These are phyloP conservation scores for Colletotrichum tofieldiae DNA, from an alignment of 2,329 filamentous ascomycete genomes.

Conservation along the genomic window DNA sequence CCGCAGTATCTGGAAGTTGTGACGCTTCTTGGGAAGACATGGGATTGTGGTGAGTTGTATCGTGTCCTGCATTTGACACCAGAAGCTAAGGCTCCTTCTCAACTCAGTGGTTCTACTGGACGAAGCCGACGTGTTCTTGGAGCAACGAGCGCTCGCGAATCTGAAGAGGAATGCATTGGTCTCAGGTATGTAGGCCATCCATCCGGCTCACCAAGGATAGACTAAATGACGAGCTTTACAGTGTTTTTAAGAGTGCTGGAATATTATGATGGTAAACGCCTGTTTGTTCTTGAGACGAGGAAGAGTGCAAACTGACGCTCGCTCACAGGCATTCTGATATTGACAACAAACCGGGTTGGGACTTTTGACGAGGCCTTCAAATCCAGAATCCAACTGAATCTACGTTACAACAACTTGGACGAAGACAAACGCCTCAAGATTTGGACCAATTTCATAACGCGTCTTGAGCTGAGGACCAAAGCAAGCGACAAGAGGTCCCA, in stretches of 20 bases:
- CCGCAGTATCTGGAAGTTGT: conserved; percentile 51
- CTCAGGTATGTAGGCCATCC: conserved; percentile 42
- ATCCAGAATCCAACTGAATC: conserved; percentile 55
- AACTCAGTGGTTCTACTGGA: conserved; percentile 48
- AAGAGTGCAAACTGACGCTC: neutral
- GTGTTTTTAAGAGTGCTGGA: conserved; percentile 56
- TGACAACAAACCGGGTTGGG: conserved; percentile 61
- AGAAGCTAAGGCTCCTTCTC: no score
- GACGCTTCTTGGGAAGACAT: conserved; percentile 48
- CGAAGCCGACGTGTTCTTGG: no score
- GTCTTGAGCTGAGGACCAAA: neutral
- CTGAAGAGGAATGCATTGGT: conserved; percentile 68
- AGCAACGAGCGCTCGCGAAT: conserved; percentile 60
- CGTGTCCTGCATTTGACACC: neutral
- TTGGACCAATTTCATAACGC: conserved; percentile 26
- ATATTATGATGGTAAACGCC: conserved; percentile 51
- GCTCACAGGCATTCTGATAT: conserved; percentile 60
- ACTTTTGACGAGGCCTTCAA: conserved; percentile 59
- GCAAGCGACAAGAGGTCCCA: neutral
- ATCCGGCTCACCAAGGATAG: conserved; percentile 22
- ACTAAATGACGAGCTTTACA: conserved; percentile 37
- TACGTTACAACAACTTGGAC: conserved; percentile 52
- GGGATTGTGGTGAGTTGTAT: conserved; percentile 49
- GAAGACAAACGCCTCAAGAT: conserved; percentile 37
- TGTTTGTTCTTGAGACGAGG: conserved; percentile 11